A percentile compares a stretch with the other conserved stretches of the same genome.
Evolutionary conservation across 768 basidiomycete species (phyloP).

Genomic region (Phaeotremella fagi): DNA sequence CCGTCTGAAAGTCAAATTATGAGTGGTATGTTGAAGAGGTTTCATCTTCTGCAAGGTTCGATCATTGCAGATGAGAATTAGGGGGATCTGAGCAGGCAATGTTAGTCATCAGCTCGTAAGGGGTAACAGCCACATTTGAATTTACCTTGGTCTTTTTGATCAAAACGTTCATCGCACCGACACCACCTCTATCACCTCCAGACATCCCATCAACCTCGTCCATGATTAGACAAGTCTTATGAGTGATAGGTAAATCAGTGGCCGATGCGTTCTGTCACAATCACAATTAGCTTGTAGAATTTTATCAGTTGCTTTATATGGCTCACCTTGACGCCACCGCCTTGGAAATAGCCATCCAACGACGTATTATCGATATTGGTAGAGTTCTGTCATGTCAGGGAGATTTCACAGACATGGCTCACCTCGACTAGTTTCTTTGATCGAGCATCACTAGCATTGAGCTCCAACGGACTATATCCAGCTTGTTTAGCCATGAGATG

Average conservation of each 20-base stretch:
- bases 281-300: conserved; percentile 2
- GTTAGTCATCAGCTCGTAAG: no score
- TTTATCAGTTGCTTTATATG: no score
- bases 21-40: conserved; percentile 69
- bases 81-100: conserved; percentile 83
- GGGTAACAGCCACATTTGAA: no score
- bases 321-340: conserved; percentile 31
- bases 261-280: conserved; percentile 64
- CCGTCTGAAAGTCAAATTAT: conserved; percentile 71
- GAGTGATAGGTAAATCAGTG: conserved; percentile 68
- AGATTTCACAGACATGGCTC: conserved; percentile 11
- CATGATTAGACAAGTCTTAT: conserved; percentile 88
- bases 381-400: conserved; percentile 57
- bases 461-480: conserved; percentile 86
- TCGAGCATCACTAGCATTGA: conserved; percentile 91
- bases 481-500: conserved; percentile 86
- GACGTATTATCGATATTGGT: conserved; percentile 87
- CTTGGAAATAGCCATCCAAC: conserved; percentile 67
- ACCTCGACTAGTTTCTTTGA: conserved; percentile 98
- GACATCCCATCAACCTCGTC: conserved; percentile 99
- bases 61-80: conserved; percentile 97
- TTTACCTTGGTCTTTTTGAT: conserved; percentile 86
- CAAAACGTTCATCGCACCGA: conserved; percentile 82
- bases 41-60: conserved; percentile 80
- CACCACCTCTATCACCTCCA: conserved; percentile 91